A percentile compares a stretch with the other conserved stretches of the same genome.
Conservation (phyloP, 1,139 yeast genomes). For the Starmera stellimalicola region DNA sequence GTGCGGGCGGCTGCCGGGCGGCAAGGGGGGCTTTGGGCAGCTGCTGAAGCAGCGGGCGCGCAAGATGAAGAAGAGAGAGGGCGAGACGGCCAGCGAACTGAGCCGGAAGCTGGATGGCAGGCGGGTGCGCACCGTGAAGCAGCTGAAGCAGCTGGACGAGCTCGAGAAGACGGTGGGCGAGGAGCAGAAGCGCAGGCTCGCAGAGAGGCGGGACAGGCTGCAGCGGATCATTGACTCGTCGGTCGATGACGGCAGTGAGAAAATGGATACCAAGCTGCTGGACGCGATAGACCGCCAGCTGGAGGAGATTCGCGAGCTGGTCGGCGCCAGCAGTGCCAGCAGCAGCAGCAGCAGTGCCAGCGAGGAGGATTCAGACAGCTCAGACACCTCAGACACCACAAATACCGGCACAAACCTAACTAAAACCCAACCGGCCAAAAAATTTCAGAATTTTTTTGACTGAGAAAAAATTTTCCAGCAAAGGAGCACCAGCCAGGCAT, state of each 20-base stretch:
- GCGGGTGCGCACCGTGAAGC: slow-evolving; percentile 24
- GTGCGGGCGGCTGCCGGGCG: slow-evolving; percentile 30
- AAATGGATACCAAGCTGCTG: slow-evolving; percentile 23
- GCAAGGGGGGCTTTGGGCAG: slow-evolving; percentile 44
- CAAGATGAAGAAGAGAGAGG: slow-evolving; percentile 23
- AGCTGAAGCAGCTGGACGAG: slow-evolving; percentile 25
- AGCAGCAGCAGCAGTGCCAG: neutral
- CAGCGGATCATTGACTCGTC: slow-evolving; percentile 20
- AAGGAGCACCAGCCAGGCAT: neutral
- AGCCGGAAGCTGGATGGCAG: slow-evolving; percentile 30
- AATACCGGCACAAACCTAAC: no score
- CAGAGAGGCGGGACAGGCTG: slow-evolving; percentile 25
- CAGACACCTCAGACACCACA: no score
- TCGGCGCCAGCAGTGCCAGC: neutral
- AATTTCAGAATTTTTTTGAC: neutral
- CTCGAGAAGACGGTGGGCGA: slow-evolving; percentile 23
- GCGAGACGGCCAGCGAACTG: slow-evolving; percentile 21
- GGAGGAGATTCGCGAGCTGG: slow-evolving; percentile 17
- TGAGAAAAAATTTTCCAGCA: no score
- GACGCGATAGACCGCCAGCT: slow-evolving; percentile 27
- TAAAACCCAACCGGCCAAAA: neutral
- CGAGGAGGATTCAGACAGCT: neutral
- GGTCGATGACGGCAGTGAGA: neutral
- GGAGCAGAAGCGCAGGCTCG: slow-evolving; percentile 12
- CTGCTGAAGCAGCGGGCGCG: slow-evolving; percentile 32